phyloP scores from a whole-genome alignment of 1,284 basidiomycete species.

The Kwoniella shivajii region DNA sequence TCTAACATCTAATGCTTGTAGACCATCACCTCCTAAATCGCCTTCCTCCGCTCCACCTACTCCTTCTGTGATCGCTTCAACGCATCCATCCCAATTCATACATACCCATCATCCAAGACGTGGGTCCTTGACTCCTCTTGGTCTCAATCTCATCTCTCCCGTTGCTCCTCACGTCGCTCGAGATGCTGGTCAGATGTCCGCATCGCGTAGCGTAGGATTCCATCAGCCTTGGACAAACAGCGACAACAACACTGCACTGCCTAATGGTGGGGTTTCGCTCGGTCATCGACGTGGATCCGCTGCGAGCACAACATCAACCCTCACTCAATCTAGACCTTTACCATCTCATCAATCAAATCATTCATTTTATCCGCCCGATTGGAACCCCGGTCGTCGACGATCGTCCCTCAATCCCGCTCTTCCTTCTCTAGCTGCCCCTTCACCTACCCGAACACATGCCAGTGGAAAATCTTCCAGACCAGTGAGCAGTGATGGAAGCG shows the following conservation, averaged over 20 bases:
- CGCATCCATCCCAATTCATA: slow-evolving; percentile 52
- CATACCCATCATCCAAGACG: slow-evolving; percentile 54
- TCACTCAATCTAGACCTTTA: slow-evolving; percentile 41
- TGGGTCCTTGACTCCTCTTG: slow-evolving; percentile 50
- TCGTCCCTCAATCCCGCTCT: slow-evolving; percentile 44
- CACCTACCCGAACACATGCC: slow-evolving; percentile 39
- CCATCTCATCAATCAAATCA: slow-evolving; percentile 10
- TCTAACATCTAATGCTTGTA: not conserved
- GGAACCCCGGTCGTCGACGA: slow-evolving; percentile 27
- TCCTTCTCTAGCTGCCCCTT: slow-evolving; percentile 38
- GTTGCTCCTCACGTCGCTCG: slow-evolving; percentile 32
- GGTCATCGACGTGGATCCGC: slow-evolving; percentile 25
- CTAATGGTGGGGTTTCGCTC: not conserved
- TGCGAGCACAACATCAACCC: slow-evolving; percentile 40
- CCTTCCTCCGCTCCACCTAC: slow-evolving; percentile 50
- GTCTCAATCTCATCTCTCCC: slow-evolving; percentile 53
- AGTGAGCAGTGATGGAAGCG: slow-evolving; percentile 26
- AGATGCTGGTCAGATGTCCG: slow-evolving; percentile 6
- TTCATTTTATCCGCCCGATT: slow-evolving; percentile 18
- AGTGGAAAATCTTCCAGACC: slow-evolving; percentile 30
- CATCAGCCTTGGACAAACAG: slow-evolving; percentile 4
- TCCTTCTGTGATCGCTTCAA: slow-evolving; percentile 44
- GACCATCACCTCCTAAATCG: slow-evolving; percentile 18
- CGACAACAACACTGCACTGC: not conserved
- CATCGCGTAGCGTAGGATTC: slow-evolving; percentile 39